Conservation (phyloP, 768 basidiomycete species). For the Sporobolomyces roseus region DNA sequence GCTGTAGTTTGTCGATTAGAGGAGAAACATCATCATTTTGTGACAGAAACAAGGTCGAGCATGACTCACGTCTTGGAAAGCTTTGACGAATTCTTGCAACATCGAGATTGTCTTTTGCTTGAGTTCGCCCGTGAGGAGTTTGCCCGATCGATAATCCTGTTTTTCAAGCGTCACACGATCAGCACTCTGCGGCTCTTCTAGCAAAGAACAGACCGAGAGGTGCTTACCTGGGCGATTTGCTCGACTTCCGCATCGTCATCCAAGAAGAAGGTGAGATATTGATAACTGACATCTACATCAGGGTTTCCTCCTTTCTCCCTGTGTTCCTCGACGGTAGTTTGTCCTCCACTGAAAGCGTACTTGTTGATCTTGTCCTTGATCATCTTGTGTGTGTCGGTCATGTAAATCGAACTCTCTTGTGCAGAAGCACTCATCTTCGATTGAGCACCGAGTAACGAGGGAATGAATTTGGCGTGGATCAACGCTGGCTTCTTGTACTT, state of each 20-base stretch:
- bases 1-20: slow-evolving; percentile 53
- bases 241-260: slow-evolving; percentile 88
- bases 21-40: slow-evolving; percentile 27
- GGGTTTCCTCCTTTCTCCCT: slow-evolving; percentile 79
- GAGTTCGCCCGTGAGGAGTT: slow-evolving; percentile 80
- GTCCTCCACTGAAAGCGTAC: slow-evolving; percentile 93
- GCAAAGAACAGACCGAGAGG: not conserved
- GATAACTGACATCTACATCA: slow-evolving; percentile 92
- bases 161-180: not conserved
- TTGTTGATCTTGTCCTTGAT: slow-evolving; percentile 97
- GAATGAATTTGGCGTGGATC: slow-evolving; percentile 95
- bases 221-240: slow-evolving; percentile 66
- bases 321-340: slow-evolving; percentile 95
- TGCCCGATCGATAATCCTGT: slow-evolving; percentile 87
- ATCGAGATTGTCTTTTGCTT: slow-evolving; percentile 81
- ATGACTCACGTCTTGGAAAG: slow-evolving; percentile 73
- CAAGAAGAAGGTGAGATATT: slow-evolving; percentile 90
- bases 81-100: slow-evolving; percentile 74
- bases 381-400: slow-evolving; percentile 85
- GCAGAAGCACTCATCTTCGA: slow-evolving; percentile 99
- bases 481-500: slow-evolving; percentile 93
- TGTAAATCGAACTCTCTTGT: slow-evolving; percentile 86
- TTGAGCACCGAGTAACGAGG: slow-evolving; percentile 93
- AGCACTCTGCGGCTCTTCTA: slow-evolving; percentile 5
- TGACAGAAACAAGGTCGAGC: slow-evolving; percentile 1